Conservation (phyloP, 2,329 filamentous ascomycete genomes). For the Verticillium tricorpus region DNA sequence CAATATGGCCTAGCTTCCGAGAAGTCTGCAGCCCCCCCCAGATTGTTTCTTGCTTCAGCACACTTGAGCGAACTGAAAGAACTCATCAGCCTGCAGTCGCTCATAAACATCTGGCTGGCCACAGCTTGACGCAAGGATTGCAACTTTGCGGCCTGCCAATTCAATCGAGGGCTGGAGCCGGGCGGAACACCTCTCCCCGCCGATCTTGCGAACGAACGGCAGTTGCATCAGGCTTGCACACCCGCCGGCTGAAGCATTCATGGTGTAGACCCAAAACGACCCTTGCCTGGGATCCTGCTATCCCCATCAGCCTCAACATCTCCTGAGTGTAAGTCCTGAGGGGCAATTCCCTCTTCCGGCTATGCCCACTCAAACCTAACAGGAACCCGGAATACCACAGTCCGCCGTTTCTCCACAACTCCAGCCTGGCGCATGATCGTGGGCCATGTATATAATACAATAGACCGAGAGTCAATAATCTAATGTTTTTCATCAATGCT, state of each 20-base stretch:
- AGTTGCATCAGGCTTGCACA: neutral
- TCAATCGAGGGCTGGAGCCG: neutral
- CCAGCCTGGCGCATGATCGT: neutral
- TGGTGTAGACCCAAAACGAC: neutral
- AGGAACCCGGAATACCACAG: neutral
- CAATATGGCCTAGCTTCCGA: neutral
- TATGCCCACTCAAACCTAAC: neutral
- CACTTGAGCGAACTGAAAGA: too few species aligned
- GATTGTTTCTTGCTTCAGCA: neutral
- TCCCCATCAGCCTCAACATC: neutral
- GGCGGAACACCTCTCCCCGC: neutral
- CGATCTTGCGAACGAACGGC: neutral
- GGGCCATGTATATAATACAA: neutral
- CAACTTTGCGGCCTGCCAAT: neutral
- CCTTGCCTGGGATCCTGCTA: neutral
- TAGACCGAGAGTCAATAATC: neutral
- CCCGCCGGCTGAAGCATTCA: neutral
- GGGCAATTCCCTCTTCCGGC: neutral
- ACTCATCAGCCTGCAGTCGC: too few species aligned
- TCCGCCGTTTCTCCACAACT: neutral
- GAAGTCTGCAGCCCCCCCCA: neutral
- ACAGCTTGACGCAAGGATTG: too few species aligned
- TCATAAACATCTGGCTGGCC: neutral
- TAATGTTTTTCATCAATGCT: neutral
- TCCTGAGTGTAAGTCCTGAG: neutral